phyloP scores from a whole-genome alignment of 2,329 filamentous ascomycete genomes.

The Xylariaceae sp. region DNA sequence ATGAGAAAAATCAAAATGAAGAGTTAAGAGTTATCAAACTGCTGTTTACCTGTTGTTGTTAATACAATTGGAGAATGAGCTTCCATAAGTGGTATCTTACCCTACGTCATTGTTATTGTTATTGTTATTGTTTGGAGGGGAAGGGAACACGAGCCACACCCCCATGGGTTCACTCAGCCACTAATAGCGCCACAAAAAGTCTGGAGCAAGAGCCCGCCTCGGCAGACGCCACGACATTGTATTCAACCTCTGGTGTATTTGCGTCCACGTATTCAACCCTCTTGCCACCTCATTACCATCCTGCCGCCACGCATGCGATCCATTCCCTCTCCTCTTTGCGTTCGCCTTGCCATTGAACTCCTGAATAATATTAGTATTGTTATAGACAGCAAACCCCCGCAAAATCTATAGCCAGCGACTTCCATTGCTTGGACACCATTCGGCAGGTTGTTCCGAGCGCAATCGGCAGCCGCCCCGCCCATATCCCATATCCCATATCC shows the following conservation, averaged over 20 bases:
- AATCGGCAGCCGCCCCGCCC: constrained; percentile 24
- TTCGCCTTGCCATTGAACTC: constrained; percentile 4
- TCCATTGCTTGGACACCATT: background rate
- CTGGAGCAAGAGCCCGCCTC: background rate
- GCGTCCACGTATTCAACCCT: constrained; percentile 23
- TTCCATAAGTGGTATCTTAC: no score
- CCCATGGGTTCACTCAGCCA: no score
- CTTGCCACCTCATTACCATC: constrained; percentile 24
- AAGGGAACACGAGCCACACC: background rate
- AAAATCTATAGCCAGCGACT: background rate
- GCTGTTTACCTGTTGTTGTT: no score
- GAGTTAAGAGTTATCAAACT: no score
- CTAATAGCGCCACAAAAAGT: background rate
- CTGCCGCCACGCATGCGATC: constrained; percentile 13
- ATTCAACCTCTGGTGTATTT: constrained; percentile 16
- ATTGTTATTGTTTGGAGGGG: no score
- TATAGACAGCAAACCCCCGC: background rate
- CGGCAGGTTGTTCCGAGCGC: constrained; percentile 12
- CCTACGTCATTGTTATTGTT: no score
- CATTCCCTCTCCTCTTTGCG: constrained; percentile 5
- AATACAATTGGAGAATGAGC: no score
- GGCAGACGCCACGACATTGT: constrained; percentile 5
- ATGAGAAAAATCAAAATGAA: no score
- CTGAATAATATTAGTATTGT: background rate
- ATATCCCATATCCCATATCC: no score